A percentile compares a stretch with the other conserved stretches of the same genome.
phyloP scores from a whole-genome alignment of 306 rosid species.

The Pterocarpus macrocarpus region DNA sequence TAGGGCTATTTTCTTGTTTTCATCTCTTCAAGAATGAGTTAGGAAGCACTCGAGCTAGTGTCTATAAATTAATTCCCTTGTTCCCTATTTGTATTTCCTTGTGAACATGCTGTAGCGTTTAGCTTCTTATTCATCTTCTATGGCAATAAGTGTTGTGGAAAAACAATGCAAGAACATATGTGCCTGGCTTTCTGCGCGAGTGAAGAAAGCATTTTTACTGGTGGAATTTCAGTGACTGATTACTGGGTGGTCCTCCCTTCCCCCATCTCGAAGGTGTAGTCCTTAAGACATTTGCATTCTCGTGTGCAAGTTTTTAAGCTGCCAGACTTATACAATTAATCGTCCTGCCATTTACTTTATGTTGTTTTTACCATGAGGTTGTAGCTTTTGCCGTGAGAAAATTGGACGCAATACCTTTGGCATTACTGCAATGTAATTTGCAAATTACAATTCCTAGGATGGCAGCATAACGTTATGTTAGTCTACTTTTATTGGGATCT shows the following conservation, averaged over 20 bases:
- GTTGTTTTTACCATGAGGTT: background rate
- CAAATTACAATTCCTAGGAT: background rate
- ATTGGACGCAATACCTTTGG: background rate
- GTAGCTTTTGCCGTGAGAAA: constrained; percentile 5
- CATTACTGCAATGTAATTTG: constrained; percentile 13
- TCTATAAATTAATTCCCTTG: constrained; percentile 65
- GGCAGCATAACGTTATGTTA: background rate
- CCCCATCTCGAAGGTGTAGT: background rate
- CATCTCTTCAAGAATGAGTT: constrained; percentile 49
- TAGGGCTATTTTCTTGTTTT: constrained; percentile 52
- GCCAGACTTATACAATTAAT: background rate
- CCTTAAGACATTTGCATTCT: constrained; percentile 1
- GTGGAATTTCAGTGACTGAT: constrained; percentile 41
- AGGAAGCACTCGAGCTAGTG: constrained; percentile 57
- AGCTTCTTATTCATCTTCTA: constrained; percentile 57
- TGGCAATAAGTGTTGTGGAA: constrained; percentile 61
- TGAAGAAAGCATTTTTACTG: constrained; percentile 50
- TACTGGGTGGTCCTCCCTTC: constrained; percentile 8
- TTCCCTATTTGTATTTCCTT: constrained; percentile 54
- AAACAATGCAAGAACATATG: constrained; percentile 57
- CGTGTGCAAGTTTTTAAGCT: constrained; percentile 16
- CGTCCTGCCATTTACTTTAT: background rate
- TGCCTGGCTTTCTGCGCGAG: constrained; percentile 49
- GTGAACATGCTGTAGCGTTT: constrained; percentile 54
- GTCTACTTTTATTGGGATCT: background rate